Conservation (phyloP, 2,329 filamentous ascomycete species). For the Alternaria sp. region DNA sequence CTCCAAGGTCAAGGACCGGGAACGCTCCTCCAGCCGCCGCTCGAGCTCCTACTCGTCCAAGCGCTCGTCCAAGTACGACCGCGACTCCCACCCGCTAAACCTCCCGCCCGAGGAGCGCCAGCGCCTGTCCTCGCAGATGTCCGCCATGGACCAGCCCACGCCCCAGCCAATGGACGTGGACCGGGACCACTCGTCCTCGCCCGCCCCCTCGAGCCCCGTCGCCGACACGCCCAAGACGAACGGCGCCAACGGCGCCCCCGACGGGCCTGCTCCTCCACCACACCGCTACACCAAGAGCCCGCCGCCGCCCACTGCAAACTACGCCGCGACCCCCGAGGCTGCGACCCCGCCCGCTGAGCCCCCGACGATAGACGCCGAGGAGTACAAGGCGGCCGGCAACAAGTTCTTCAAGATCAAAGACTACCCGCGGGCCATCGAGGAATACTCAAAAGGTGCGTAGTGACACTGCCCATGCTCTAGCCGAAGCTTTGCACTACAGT, state of each 20-base stretch:
- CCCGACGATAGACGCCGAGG: conserved; percentile 79
- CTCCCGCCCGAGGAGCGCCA: conserved; percentile 87
- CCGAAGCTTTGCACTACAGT: conserved; percentile 15
- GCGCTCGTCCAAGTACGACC: conserved; percentile 58
- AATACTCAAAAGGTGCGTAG: conserved; percentile 88
- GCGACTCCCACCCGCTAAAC: conserved; percentile 85
- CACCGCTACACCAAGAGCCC: conserved; percentile 65
- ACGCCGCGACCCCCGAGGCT: conserved; percentile 47
- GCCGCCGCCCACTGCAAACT: conserved; percentile 50
- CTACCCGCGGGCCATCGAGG: conserved; percentile 83
- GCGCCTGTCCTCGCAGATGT: conserved; percentile 72
- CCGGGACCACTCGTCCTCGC: conserved; percentile 65
- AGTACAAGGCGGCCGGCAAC: conserved; percentile 91
- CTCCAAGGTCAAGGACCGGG: conserved; percentile 41
- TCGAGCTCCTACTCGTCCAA: conserved; percentile 43
- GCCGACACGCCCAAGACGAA: conserved; percentile 59
- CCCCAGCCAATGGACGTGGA: conserved; percentile 79
- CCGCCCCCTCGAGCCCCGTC: conserved; percentile 58
- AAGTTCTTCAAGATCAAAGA: conserved; percentile 96
- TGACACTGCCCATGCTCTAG: conserved; percentile 9
- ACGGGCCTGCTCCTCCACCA: conserved; percentile 71
- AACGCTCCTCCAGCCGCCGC: conserved; percentile 34
- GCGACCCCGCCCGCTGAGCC: conserved; percentile 50
- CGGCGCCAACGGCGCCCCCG: conserved; percentile 54
- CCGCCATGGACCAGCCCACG: conserved; percentile 60